phyloP scores from a whole-genome alignment of 2,329 filamentous ascomycete genomes.

The Cytospora mali region DNA sequence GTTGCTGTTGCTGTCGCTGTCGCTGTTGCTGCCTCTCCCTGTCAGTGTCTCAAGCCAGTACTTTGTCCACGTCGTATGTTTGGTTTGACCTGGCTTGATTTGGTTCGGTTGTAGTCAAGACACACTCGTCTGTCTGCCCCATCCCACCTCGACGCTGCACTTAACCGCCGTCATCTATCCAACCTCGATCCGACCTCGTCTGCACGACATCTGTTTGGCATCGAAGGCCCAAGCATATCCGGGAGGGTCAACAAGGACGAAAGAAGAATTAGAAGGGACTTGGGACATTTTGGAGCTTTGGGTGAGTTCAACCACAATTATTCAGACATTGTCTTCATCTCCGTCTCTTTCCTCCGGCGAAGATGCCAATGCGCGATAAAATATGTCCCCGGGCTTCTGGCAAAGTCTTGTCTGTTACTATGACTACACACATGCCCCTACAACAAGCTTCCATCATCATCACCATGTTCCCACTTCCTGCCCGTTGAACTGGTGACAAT shows the following conservation, averaged over 20 bases:
- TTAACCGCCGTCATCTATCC: background rate
- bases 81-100: conserved; percentile 1
- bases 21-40: conserved; percentile 11
- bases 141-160: background rate
- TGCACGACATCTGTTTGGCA: background rate
- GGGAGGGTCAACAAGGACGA: background rate
- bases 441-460: background rate
- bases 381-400: conserved; percentile 1
- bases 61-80: conserved; percentile 2
- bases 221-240: background rate
- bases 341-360: background rate
- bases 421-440: background rate
- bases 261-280: background rate
- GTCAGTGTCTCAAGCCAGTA: conserved; percentile 9
- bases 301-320: background rate
- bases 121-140: background rate
- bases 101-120: background rate
- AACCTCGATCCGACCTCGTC: background rate
- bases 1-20: conserved; percentile 2
- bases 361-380: conserved; percentile 18
- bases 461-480: background rate
- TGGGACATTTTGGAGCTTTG: background rate
- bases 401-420: background rate
- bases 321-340: background rate
- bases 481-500: background rate